Base-by-base conservation (phyloP, 306 rosid species). In the Trifolium fragiferum region DNA sequence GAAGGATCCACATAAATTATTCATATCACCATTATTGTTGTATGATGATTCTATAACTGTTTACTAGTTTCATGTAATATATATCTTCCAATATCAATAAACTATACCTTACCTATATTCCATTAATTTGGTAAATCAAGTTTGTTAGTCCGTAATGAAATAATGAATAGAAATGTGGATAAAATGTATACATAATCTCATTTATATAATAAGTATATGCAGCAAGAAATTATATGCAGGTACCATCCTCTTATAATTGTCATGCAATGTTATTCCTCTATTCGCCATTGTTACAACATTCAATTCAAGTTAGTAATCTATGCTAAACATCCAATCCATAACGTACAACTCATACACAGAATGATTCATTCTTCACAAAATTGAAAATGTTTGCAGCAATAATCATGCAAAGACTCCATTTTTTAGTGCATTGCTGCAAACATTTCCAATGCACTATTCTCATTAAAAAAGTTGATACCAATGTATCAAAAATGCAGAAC, bases 271-370 rank as follows among this genome's bases (percentile, higher is more conserved):
- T 15, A 68, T 30, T 62, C 58, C 47, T 37, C 15, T 40, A 64
- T 20, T 35, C 21, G 50, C 49, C 68, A n/a, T 18, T 62, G 13
- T 40, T 14, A 46, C 15, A 49, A 57, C 38, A 44, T 57, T 68
- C 41, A 70, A 62, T 68, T 47, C 59, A 68, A 55, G 62, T 61
- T 19, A 73, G 57, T 61, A 41, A 70, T 6, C 16, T 8, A 73
- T 57, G 64, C 8, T 15, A 20, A n/a, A 44, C n/a, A 20, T 43
- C 19, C 11, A 23, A 32, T 37, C 47, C n/a, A 66, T 49, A 25
- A 10, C 14, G 51, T 12, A 49, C 53, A 63, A 3, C 20, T 47
- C 14, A 16, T 41, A 43, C 50, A 25, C 9, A 65, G 2, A 76
- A 35, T 50, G 58, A 50, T 38, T 67, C 27, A 20, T 38, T 77